Base-by-base conservation (phyloP, 805 yeast genomes). In the Monosporozyma unispora region DNA sequence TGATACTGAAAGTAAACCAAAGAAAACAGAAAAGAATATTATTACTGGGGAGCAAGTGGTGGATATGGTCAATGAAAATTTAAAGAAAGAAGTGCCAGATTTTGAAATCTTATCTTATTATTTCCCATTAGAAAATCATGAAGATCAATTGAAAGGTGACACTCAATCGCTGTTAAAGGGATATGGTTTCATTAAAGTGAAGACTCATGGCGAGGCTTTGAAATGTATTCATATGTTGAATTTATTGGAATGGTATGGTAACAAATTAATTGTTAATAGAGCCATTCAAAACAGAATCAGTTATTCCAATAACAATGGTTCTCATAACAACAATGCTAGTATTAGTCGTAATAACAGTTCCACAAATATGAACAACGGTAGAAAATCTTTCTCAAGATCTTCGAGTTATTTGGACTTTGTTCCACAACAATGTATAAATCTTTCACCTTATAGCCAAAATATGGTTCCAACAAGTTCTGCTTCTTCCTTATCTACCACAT, bases 131-230 rank as follows among this genome's bases (percentile, higher is more conserved):
- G 57, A 56, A 38, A 54, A 52, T 40, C 37, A 21, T 12, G 35
- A 43, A 28, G 45, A 43, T 19, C 35, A 29, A 43, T 18, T 43
- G 35, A 19, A 43, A 39, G 27, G 42, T 21, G 25, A 21, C 22
- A 9, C 25, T 3, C 27, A 4, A 39, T 41, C 44, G 7, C 4
- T 8, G n/a, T 48, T 64, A 37, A 63, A 72, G 51, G 76, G 75
- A 12, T 78, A 76, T 55, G 86, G 82, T 0, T 82, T 76, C 55
- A 71, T 82, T 37, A 76, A 75, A 48, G 79, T 77, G 54, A 60
- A 62, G 18, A 66, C 59, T 38, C 81, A 77, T 57, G 72, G 70
- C 18, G 75, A 74, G 52, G 78, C 82, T 1, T 56, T 78, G 38
- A 63, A 57, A 19, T 76, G 80, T 6, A 71, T 81, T 28, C 73